Evolutionary conservation across 2,329 filamentous ascomycete species (phyloP), one percentile per base, ranked within the genome.

Genomic region (Diplocarpon rosae): DNA sequence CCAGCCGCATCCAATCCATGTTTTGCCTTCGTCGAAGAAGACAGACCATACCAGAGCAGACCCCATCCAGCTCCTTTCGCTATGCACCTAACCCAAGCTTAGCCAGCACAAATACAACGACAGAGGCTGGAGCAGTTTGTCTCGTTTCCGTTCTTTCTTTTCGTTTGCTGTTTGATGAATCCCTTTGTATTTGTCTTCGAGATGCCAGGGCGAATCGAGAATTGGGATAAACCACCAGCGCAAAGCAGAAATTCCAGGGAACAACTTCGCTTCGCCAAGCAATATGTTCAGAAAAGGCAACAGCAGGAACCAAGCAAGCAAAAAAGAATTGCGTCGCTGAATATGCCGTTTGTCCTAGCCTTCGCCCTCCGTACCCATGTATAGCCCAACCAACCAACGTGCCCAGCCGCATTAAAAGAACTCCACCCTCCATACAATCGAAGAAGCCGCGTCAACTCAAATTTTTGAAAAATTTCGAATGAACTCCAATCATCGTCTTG

Each of bases 391-490:
- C 46, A 52, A 49, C 54, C 55, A 42, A 42, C 24, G 32, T 32
- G 30, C 17, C 39, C 35, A 55, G 56, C 59, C 58, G 58, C 59
- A 62, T 62, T 56, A 60, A 60, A 24, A 59, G 52, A 59, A 60
- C 58, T 61, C 59, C 58, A 47, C 52, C 52, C 51, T 56, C 55
- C 55, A 50, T 53, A 53, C 53, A 53, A 54, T 48, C 50, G 40
- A 44, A 45, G 43, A 36, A 28, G 37, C 37, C 28, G 39, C 20
- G 32, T 28, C 46, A 53, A 43, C 46, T 49, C 55, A 58, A 54
- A 52, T 56, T 57, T 49, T 55, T 34, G 49, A 43, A 54, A 58
- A 54, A 52, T 56, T 57, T 49, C 54, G 37, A 49, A 43, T 45
- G 31, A 13, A 28, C 17, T 24, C 20, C 20, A 3, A 24, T 24